A percentile compares a stretch with the other conserved stretches of the same genome.
phyloP scores from a whole-genome alignment of 192 early-diverging fungal species.

The Rhizophagus sp. region DNA sequence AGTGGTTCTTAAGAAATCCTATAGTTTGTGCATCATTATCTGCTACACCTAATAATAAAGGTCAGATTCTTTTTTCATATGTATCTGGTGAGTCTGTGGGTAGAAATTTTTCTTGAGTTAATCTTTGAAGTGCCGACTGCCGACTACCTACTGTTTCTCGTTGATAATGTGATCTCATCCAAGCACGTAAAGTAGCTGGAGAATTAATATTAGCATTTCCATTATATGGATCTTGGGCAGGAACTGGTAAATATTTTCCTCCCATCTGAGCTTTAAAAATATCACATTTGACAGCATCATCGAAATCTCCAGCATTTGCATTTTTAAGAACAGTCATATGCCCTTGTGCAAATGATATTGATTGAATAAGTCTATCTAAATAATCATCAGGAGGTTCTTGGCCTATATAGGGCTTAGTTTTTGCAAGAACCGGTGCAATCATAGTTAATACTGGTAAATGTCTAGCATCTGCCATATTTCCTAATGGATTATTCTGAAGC shows the following conservation, averaged over 20 bases:
- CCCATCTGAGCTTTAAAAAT: conserved; percentile 27
- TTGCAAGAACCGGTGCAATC: background rate
- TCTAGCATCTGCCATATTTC: conserved; percentile 2
- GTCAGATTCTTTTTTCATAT: conserved; percentile 23
- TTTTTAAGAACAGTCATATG: conserved; percentile 8
- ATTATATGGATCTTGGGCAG: background rate
- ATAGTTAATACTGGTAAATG: conserved; percentile 13
- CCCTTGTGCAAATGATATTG: background rate
- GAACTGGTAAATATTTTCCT: conserved; percentile 23
- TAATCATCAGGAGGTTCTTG: conserved; percentile 29
- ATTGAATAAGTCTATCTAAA: conserved; percentile 9
- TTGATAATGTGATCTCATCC: background rate
- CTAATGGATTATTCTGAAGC: conserved; percentile 17
- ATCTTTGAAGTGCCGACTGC: background rate
- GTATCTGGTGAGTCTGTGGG: conserved; percentile 11
- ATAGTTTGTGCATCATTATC: conserved; percentile 9
- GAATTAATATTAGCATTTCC: conserved; percentile 12
- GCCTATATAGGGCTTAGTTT: background rate
- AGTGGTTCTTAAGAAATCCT: conserved; percentile 20
- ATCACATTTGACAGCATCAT: conserved; percentile 3
- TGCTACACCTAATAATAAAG: conserved; percentile 14
- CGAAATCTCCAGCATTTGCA: conserved; percentile 15
- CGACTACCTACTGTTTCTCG: too few relatives aligned
- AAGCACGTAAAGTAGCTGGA: background rate
- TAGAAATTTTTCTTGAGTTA: conserved; percentile 13